These are phyloP conservation scores for Rhizophagus sp. DNA, from an alignment of 192 early-diverging fungal species.

Conservation along the genomic window DNA sequence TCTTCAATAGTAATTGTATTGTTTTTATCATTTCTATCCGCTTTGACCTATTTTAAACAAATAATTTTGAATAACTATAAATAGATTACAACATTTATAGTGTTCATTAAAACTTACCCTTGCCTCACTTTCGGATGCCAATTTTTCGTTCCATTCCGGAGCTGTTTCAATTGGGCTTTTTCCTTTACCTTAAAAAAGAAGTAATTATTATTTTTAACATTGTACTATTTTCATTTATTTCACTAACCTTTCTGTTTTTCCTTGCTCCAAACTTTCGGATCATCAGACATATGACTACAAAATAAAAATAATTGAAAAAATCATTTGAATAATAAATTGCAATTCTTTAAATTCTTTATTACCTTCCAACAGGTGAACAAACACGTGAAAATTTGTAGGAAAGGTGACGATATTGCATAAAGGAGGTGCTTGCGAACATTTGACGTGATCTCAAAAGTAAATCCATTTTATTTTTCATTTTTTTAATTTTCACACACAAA, in stretches of 20 bases:
- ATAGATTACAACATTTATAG: background rate
- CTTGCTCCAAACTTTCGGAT: background rate
- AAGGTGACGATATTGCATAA: background rate
- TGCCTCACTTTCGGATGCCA: background rate
- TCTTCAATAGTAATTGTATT: background rate
- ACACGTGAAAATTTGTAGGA: background rate
- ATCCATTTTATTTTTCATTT: background rate
- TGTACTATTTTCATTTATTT: background rate
- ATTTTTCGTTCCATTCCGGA: background rate
- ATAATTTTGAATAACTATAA: background rate
- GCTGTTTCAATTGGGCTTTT: background rate
- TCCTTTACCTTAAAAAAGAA: background rate
- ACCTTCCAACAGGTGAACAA: background rate
- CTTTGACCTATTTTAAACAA: background rate
- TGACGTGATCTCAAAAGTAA: background rate
- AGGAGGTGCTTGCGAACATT: background rate
- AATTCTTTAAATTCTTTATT: background rate
- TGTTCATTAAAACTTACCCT: background rate
- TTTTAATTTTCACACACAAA: background rate
- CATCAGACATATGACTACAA: background rate
- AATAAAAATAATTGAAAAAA: background rate
- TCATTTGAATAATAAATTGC: background rate
- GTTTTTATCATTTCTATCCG: background rate
- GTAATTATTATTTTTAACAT: background rate
- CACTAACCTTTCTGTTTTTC: background rate